Evolutionary conservation across 2,329 filamentous ascomycete species (phyloP).

Genomic region (Hymenoscyphus infarciens): DNA sequence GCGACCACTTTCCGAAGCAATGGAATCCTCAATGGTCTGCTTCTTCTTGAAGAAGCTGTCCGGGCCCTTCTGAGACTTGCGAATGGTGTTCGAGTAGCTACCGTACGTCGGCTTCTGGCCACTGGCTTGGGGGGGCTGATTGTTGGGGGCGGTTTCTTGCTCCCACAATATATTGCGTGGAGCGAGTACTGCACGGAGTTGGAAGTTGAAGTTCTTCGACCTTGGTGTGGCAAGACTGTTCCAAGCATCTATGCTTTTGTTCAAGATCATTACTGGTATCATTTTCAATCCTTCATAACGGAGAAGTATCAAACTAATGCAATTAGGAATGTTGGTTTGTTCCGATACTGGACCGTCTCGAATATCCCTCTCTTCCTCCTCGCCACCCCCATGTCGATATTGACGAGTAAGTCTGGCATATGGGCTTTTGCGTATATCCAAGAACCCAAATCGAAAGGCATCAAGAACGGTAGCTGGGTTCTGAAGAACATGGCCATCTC

Average conservation of each 20-base stretch:
- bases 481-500: conserved; percentile 57
- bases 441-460: not conserved
- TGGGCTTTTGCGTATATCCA: conserved; percentile 38
- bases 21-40: conserved; percentile 74
- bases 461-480: conserved; percentile 9
- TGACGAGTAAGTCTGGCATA: conserved; percentile 61
- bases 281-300: conserved; percentile 13
- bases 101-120: conserved; percentile 51
- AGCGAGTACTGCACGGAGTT: conserved; percentile 58
- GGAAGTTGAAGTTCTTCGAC: conserved; percentile 40
- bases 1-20: conserved; percentile 79
- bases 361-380: conserved; percentile 88
- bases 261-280: conserved; percentile 85
- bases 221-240: conserved; percentile 71
- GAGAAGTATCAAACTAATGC: conserved; percentile 7
- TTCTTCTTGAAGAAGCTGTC: conserved; percentile 57
- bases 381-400: conserved; percentile 69
- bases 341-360: conserved; percentile 83
- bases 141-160: conserved; percentile 62
- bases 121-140: conserved; percentile 64
- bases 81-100: conserved; percentile 41
- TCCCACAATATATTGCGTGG: conserved; percentile 76
- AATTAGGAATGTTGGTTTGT: conserved; percentile 77
- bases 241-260: conserved; percentile 93
- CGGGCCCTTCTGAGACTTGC: conserved; percentile 48